phyloP scores from a whole-genome alignment of 2,329 filamentous ascomycete genomes.

The Chaetomium olivaceum region DNA sequence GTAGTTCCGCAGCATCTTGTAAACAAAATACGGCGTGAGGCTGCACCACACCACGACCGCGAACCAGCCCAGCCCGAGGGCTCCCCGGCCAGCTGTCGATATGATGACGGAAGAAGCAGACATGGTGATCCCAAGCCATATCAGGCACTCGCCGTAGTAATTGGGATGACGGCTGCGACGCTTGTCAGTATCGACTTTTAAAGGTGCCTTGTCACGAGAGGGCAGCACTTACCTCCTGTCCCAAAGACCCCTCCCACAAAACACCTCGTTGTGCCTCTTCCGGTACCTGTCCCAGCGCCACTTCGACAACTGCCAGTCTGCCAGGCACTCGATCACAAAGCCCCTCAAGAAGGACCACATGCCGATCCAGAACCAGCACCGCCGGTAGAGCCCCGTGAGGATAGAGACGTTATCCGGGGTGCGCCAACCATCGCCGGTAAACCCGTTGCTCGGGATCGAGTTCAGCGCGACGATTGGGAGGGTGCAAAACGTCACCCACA shows the following conservation, averaged over 20 bases:
- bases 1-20: conserved; percentile 52
- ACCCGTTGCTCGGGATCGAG: conserved; percentile 55
- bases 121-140: conserved; percentile 69
- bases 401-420: neutral
- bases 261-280: conserved; percentile 68
- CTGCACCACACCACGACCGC: conserved; percentile 49
- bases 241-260: conserved; percentile 65
- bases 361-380: conserved; percentile 59
- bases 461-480: conserved; percentile 66
- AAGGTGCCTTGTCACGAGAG: neutral
- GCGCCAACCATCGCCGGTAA: conserved; percentile 56
- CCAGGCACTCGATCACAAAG: conserved; percentile 53
- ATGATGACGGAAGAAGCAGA: conserved; percentile 58
- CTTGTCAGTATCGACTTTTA: conserved; percentile 3
- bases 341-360: conserved; percentile 42
- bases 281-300: conserved; percentile 63
- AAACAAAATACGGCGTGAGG: conserved; percentile 60
- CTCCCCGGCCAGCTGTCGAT: conserved; percentile 54
- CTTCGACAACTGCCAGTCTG: conserved; percentile 63
- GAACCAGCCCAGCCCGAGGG: conserved; percentile 51
- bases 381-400: neutral
- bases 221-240: conserved; percentile 46
- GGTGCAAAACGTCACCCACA: conserved; percentile 68
- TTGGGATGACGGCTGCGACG: conserved; percentile 60
- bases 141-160: conserved; percentile 70